Evolutionary conservation across 306 rosid genomes (phyloP), one percentile per base, ranked within the genome.

Genomic region (Abrus precatorius): DNA sequence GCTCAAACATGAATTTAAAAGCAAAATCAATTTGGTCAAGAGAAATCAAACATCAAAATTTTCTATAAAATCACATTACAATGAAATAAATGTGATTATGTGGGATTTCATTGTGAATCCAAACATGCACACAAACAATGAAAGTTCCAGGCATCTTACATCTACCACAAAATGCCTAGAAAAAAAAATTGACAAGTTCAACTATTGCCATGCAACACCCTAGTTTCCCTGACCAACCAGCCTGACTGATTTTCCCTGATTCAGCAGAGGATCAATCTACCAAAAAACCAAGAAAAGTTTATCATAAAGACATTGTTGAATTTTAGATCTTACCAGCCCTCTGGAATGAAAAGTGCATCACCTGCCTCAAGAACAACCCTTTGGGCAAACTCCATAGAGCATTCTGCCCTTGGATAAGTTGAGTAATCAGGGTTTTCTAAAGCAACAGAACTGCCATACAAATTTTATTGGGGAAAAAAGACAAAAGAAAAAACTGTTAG

Each of bases 271-370:
- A 73, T 53, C 74, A 79, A 64, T 55, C 80, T 55, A 48, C 74
- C 73, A 1, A 50, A 30, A 73, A 75, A 36, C 49, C 1, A 61
- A 69, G 79, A 60, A 85, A 69, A 69, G 67, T 72, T 65, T 74
- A 78, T 76, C 75, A 72, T 40, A 73, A 72, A 77, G 52, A 79
- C 41, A 32, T 41, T 47, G 65, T 36, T 65, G 76, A 78, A 80
- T 34, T 61, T 61, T 34, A 68, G 78, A 82, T 32, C 92, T 87
- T 84, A 93, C 99, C 97, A 93, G 86, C 99, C 99, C 93, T 93
- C 98, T 32, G 99, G 99, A 85, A 95, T 92, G 85, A 91, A 95
- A 83, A 95, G 90, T 70, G 97, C 97, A 73, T 95, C 97, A 41
- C 99, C 99, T 41, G 92, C 93, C 69, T 86, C 87, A 80, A 95